A percentile compares a stretch with the other conserved stretches of the same genome.
These are phyloP conservation scores for Boletus holoroseus DNA, from an alignment of 1,284 basidiomycete species.

Conservation along the genomic window DNA sequence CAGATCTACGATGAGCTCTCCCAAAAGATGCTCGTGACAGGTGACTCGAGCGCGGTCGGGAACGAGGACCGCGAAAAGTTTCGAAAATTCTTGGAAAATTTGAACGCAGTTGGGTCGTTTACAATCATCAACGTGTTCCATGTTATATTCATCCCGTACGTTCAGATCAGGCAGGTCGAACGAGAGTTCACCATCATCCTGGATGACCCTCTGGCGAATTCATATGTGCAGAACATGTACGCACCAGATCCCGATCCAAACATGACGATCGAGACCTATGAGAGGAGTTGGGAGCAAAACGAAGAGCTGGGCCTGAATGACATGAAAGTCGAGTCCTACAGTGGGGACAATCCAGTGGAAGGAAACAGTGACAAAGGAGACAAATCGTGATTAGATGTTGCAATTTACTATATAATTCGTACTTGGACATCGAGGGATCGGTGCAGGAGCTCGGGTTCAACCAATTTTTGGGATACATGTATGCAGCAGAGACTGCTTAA, in stretches of 20 bases:
- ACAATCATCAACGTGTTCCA: background rate
- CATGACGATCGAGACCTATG: slow-evolving; percentile 81
- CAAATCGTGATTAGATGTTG: slow-evolving; percentile 1
- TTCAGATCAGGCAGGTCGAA: slow-evolving; percentile 69
- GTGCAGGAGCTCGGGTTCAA: background rate
- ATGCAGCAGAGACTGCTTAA: background rate
- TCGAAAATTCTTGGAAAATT: slow-evolving; percentile 69
- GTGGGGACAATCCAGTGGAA: slow-evolving; percentile 27
- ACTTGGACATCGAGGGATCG: background rate
- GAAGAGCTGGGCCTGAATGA: slow-evolving; percentile 96
- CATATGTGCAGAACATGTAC: slow-evolving; percentile 93
- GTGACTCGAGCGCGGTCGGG: slow-evolving; percentile 53
- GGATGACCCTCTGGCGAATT: slow-evolving; percentile 94
- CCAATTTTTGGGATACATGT: background rate
- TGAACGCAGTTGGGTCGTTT: slow-evolving; percentile 60
- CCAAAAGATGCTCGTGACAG: slow-evolving; percentile 79
- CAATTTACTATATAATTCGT: background rate
- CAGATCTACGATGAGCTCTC: slow-evolving; percentile 96
- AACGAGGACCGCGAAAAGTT: slow-evolving; percentile 54
- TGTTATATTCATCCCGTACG: slow-evolving; percentile 1
- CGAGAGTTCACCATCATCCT: slow-evolving; percentile 86
- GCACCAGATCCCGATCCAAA: slow-evolving; percentile 91
- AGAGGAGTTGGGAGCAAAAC: slow-evolving; percentile 86
- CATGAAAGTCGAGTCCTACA: slow-evolving; percentile 88
- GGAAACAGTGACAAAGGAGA: slow-evolving; percentile 1